Percentiles rank a stretch among this genome's conserved stretches.
phyloP scores from a whole-genome alignment of 306 rosid species.

The Quercus mongolica region DNA sequence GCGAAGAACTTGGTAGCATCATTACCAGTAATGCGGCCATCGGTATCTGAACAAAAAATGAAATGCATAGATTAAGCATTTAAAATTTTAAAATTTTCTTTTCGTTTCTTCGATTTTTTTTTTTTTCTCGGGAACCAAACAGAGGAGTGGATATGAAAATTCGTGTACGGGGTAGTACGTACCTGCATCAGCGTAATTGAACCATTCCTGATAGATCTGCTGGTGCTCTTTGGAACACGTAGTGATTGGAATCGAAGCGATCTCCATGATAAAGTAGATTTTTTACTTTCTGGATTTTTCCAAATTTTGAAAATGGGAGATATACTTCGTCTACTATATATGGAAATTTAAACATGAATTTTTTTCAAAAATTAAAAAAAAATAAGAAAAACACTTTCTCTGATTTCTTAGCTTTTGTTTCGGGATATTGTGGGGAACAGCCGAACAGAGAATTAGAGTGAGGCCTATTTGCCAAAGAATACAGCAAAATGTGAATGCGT shows the following conservation, averaged over 20 bases:
- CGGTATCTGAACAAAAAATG: slow-evolving; percentile 52
- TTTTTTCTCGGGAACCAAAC: slow-evolving; percentile 5
- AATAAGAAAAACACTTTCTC: not conserved
- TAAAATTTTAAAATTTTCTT: not conserved
- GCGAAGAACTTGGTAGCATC: slow-evolving; percentile 79
- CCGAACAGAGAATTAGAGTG: not conserved
- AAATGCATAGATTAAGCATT: not conserved
- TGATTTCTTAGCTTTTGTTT: not conserved
- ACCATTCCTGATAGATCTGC: slow-evolving; percentile 71
- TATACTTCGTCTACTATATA: not conserved
- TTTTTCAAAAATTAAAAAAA: not conserved
- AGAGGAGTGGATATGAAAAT: not conserved
- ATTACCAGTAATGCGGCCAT: slow-evolving; percentile 86
- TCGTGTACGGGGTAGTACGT: not conserved
- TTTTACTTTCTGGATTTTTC: too few relatives aligned
- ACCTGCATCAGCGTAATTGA: slow-evolving; percentile 84
- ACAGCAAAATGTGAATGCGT: not conserved
- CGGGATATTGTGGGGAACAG: not conserved
- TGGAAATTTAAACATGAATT: not conserved
- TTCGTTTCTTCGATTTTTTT: not conserved
- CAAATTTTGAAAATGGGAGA: too few relatives aligned
- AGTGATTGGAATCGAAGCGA: slow-evolving; percentile 42
- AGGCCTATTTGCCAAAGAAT: not conserved
- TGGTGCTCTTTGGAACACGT: slow-evolving; percentile 61
- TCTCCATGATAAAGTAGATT: slow-evolving; percentile 44